Evolutionary conservation across 257 asterid species (phyloP), one percentile per base, ranked within the genome.

Genomic region (Avicennia marina): DNA sequence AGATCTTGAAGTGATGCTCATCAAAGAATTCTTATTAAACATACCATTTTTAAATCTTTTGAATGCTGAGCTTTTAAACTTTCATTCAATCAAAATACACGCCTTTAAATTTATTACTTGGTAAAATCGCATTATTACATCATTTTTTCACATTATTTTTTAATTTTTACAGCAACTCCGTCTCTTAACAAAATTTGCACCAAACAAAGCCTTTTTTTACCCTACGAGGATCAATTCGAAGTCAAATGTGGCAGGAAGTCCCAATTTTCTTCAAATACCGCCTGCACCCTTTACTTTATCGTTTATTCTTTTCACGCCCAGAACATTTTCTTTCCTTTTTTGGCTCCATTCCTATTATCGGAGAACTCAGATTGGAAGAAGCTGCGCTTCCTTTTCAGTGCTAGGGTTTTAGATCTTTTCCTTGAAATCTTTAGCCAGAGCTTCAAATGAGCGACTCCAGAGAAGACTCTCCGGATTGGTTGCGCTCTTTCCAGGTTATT

Each of bases 391-490:
- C n/a, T 58, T 60, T 64, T 27, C 48, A 39, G 45, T 45, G 39
- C 22, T 63, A 73, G 77, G 79, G 77, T 63, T 72, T 69, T 15
- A 7, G 42, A 27, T 60, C 50, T 8, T 29, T 51, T 47, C 36
- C 44, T 44, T 51, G 38, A 33, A 56, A 18, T 24, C 32, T n/a
- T 1, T 22, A 41, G 38, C 26, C 40, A 11, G 53, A 46, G 58
- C 57, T 63, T 77, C 66, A 62, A 67, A 78, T 81, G 82, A 52
- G 67, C 56, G 64, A 62, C 49, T 85, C 93, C 16, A 75, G 95
- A 68, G 97, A 86, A 78, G 82, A 83, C 11, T 89, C 97, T 61
- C 97, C 94, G 21, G 95, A 89, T 49, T 89, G 97, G 95, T 63
- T 86, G 68, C 94, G 93, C 38, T 69, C 86, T 72, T 86, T 83